Evolutionary conservation across 2,329 filamentous ascomycete species (phyloP).

Genomic region (Rhynchosporium graminicola): DNA sequence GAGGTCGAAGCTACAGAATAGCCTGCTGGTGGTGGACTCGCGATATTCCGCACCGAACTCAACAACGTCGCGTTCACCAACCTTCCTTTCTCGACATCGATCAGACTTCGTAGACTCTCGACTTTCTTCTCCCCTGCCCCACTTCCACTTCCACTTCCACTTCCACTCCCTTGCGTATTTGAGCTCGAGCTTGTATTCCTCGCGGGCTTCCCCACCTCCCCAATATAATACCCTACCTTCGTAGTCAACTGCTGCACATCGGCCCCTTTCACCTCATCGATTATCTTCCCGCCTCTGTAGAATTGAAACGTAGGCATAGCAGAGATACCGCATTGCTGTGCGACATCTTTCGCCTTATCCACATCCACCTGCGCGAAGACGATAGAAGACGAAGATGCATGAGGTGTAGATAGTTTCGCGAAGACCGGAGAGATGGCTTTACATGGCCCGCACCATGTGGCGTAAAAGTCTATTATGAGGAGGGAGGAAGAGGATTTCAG

Average conservation of each 20-base stretch:
- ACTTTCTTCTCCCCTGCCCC: background rate
- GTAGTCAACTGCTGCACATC: constrained; percentile 71
- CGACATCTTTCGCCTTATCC: constrained; percentile 75
- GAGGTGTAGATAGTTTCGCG: constrained; percentile 74
- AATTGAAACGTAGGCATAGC: constrained; percentile 95
- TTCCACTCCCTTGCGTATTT: constrained; percentile 15
- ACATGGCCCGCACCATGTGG: constrained; percentile 91
- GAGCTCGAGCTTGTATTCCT: background rate
- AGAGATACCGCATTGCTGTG: constrained; percentile 72
- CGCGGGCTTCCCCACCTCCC: constrained; percentile 11
- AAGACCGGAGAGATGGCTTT: constrained; percentile 88
- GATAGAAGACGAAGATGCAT: constrained; percentile 67
- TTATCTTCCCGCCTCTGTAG: constrained; percentile 71
- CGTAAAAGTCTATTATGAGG: constrained; percentile 60
- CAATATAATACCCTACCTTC: constrained; percentile 37
- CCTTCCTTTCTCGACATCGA: constrained; percentile 30
- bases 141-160: constrained; percentile 10
- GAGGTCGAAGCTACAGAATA: constrained; percentile 32
- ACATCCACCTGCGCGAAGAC: constrained; percentile 90
- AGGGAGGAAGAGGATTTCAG: constrained; percentile 31
- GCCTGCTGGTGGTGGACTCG: constrained; percentile 35
- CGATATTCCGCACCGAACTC: constrained; percentile 35
- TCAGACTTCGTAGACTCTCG: constrained; percentile 32
- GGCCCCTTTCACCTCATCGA: constrained; percentile 78
- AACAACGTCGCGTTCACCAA: constrained; percentile 34